Base-by-base conservation (phyloP, 805 yeast species). In the Blastobotrys mokoenaii region DNA sequence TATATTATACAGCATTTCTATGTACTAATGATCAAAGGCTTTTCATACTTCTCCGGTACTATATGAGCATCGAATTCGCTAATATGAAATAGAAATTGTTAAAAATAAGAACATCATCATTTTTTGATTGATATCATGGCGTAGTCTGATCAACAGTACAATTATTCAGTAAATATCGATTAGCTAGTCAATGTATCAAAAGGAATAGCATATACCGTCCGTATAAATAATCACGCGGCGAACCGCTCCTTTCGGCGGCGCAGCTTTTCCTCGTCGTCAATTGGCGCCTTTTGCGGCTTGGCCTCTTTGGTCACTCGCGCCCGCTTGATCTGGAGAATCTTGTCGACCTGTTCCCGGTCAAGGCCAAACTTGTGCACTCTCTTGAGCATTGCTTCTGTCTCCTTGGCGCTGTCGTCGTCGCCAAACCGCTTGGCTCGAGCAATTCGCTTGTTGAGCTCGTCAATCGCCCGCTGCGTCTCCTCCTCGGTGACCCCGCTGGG, bases 331-430 rank as follows among this genome's bases (percentile, higher is more conserved):
- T n/a, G 14, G 8, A 20, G 36, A 40, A 27, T 35, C 32, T 25
- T 14, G 40, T 27, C 30, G 16, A 25, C 34, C 30, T 36, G 43
- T 30, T 20, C 22, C 40, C 34, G 41, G 25, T 47, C 40, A 14
- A 53, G 15, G 7, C 97, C 97, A 60, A 87, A 89, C 68, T 85
- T 87, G 61, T 82, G 81, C 51, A 88, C 77, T 60, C 95, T 77
- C 50, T 76, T 78, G 57, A 77, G 77, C 40, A 83, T 76, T 16
- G 69, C 71, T 33, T 70, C 70, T 11, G 67, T 66, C n/a, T 68
- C 68, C 17, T 46, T 48, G 25, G 46, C 50, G 16, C 88, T 65
- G 17, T 68, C 69, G 17, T 50, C 55, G 50, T 72, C 74, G 17
- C 90, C 93, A 56, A 88, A 89, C 62, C 85, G 84, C 59, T 77